Evolutionary conservation across 1,284 basidiomycete genomes (phyloP).

Genomic region (Athelia sp.): DNA sequence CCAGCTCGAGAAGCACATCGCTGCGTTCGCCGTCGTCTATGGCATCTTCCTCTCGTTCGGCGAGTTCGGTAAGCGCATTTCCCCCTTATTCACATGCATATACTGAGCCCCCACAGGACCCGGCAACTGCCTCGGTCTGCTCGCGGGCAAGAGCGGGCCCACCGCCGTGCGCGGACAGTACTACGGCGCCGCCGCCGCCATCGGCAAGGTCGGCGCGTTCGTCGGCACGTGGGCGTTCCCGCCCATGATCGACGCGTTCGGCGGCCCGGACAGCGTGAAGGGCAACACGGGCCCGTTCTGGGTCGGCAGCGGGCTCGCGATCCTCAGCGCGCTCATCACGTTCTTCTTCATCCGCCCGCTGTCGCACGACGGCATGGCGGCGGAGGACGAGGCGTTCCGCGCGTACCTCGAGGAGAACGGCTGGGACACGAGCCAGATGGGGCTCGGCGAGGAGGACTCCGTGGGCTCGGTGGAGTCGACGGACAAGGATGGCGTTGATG

Average conservation of each 20-base stretch:
- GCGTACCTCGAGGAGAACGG: slow-evolving; percentile 73
- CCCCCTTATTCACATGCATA: no score
- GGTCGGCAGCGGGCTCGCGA: slow-evolving; percentile 73
- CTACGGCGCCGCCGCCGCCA: slow-evolving; percentile 82
- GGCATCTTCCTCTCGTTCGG: slow-evolving; percentile 89
- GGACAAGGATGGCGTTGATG: slow-evolving; percentile 7
- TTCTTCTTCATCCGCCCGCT: slow-evolving; percentile 76
- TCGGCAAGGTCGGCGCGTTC: slow-evolving; percentile 90
- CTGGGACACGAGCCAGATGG: slow-evolving; percentile 72
- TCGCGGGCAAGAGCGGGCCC: slow-evolving; percentile 80
- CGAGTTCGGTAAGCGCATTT: no score
- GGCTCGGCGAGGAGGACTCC: slow-evolving; percentile 27
- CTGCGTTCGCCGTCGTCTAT: slow-evolving; percentile 56
- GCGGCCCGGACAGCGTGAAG: slow-evolving; percentile 38
- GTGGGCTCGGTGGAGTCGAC: slow-evolving; percentile 5
- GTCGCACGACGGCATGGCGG: slow-evolving; percentile 71
- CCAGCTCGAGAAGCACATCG: neutral
- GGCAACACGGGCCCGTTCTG: slow-evolving; percentile 82
- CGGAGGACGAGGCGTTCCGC: slow-evolving; percentile 78
- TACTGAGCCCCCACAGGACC: no score
- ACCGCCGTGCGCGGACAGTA: slow-evolving; percentile 85
- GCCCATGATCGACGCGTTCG: slow-evolving; percentile 66
- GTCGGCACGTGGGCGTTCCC: slow-evolving; percentile 78
- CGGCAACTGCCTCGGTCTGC: slow-evolving; percentile 75
- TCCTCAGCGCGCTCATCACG: slow-evolving; percentile 74